These are phyloP conservation scores for Elaeagnus macrophylla DNA, from an alignment of 306 rosid species.

Conservation along the genomic window DNA sequence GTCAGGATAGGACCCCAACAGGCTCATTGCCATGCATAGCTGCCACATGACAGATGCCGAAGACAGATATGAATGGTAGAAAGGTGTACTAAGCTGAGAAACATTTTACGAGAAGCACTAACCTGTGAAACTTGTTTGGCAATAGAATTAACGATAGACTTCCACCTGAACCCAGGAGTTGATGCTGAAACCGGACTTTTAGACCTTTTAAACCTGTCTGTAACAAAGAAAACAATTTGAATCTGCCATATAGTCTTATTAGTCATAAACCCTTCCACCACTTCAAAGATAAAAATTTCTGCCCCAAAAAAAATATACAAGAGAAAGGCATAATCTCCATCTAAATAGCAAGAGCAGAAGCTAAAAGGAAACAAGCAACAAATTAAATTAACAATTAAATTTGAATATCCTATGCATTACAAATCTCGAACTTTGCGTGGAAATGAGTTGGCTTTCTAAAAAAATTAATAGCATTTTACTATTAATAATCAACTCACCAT, in stretches of 20 bases:
- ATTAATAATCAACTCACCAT: too few relatives aligned
- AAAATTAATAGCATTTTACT: too few relatives aligned
- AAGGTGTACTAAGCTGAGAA: too few relatives aligned
- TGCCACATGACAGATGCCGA: too few relatives aligned
- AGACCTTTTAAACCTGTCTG: constrained; percentile 44
- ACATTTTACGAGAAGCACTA: neutral
- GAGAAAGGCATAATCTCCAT: neutral
- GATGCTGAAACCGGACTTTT: constrained; percentile 35
- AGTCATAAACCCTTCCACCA: constrained; percentile 6
- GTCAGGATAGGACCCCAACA: too few relatives aligned
- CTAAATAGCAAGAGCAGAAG: neutral
- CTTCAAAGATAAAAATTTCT: too few relatives aligned
- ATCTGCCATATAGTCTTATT: constrained; percentile 20
- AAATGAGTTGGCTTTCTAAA: too few relatives aligned
- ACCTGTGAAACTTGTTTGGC: constrained; percentile 97
- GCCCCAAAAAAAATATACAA: too few relatives aligned
- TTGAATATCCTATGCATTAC: neutral
- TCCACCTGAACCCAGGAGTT: constrained; percentile 59
- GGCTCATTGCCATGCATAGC: too few relatives aligned
- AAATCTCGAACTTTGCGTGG: too few relatives aligned
- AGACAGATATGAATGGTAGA: too few relatives aligned
- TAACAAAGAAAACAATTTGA: constrained; percentile 19
- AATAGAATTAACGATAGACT: constrained; percentile 48
- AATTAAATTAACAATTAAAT: neutral
- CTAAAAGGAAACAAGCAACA: neutral